These are phyloP conservation scores for Penicillium fuscoglaucum DNA, from an alignment of 2,329 filamentous ascomycete species.

Conservation along the genomic window DNA sequence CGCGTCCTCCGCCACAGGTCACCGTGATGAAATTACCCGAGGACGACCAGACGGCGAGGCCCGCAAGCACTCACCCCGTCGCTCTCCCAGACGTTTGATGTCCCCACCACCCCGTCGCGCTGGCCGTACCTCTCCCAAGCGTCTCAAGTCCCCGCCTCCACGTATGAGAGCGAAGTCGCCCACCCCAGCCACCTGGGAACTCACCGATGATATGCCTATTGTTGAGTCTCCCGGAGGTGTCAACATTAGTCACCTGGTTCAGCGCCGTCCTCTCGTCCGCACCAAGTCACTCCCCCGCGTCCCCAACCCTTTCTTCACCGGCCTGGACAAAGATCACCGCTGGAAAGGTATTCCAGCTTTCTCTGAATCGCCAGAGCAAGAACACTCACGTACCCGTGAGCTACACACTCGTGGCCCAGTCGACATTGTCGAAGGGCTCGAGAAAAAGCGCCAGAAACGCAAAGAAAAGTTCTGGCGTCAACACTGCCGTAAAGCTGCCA, in stretches of 20 bases:
- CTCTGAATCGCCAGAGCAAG: constrained; percentile 39
- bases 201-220: constrained; percentile 44
- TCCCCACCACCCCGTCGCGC: constrained; percentile 57
- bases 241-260: constrained; percentile 56
- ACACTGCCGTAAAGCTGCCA: constrained; percentile 79
- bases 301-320: constrained; percentile 65
- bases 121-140: constrained; percentile 60
- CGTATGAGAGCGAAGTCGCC: constrained; percentile 52
- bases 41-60: constrained; percentile 46
- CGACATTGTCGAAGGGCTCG: constrained; percentile 94
- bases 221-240: constrained; percentile 48
- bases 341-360: constrained; percentile 35
- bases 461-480: constrained; percentile 91
- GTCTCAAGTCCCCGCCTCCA: constrained; percentile 70
- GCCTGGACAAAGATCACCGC: constrained; percentile 32
- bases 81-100: constrained; percentile 63
- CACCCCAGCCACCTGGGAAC: constrained; percentile 43
- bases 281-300: constrained; percentile 86
- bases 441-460: constrained; percentile 88
- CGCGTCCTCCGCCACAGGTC: constrained; percentile 54
- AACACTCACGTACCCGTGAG: constrained; percentile 46
- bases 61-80: constrained; percentile 55
- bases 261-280: constrained; percentile 67
- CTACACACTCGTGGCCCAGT: constrained; percentile 86
- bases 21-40: constrained; percentile 50